Base-by-base conservation (phyloP, 2,329 filamentous ascomycete species). In the Calonectria hawksworthii region DNA sequence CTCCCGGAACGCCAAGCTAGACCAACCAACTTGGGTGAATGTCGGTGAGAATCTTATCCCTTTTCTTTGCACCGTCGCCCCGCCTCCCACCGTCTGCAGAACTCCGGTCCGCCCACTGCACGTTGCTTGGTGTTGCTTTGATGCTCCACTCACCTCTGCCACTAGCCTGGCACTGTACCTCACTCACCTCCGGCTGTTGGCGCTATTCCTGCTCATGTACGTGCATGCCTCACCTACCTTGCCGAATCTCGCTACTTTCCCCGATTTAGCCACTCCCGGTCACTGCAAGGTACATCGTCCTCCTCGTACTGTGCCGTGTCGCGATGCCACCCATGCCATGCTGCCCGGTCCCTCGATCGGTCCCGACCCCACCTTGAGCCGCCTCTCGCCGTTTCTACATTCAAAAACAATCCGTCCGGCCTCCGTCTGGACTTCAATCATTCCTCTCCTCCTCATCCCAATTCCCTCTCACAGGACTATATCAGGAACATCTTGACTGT, bases 31-130 rank as follows among this genome's bases (percentile, higher is more conserved):
- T 28, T 34, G 38, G 66, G 67, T 73, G 70, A 75, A 75, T 73
- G 70, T 75, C 74, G 74, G 74, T 75, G 74, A 70, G 51, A 68
- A 34, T 32, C 52, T 63, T 67, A 36, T 54, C 47, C 61, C 56
- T 59, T 66, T 65, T 34, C 61, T 65, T 26, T 64, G 61, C 41
- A 47, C 56, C 51, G 32, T 68, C 64, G 70, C 70, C 65, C 70
- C 64, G 64, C 70, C 63, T 65, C 41, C 64, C 54, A 63, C 70
- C 70, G 64, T 72, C 63, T 68, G 23, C 70, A 54, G 28, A 52
- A 30, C 26, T 67, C 67, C 51, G 38, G 67, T 67, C 51, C 30
- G 26, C 34, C 59, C 66, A 54, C 66, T 51, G 50, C 50, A 41
- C 34, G 47, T 65, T 50, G n/a, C 38, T 70, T 65, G 59, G 59